A percentile compares a stretch with the other conserved stretches of the same genome.
These are phyloP conservation scores for Beauveria bassiana DNA, from an alignment of 2,329 filamentous ascomycete genomes.

Conservation along the genomic window DNA sequence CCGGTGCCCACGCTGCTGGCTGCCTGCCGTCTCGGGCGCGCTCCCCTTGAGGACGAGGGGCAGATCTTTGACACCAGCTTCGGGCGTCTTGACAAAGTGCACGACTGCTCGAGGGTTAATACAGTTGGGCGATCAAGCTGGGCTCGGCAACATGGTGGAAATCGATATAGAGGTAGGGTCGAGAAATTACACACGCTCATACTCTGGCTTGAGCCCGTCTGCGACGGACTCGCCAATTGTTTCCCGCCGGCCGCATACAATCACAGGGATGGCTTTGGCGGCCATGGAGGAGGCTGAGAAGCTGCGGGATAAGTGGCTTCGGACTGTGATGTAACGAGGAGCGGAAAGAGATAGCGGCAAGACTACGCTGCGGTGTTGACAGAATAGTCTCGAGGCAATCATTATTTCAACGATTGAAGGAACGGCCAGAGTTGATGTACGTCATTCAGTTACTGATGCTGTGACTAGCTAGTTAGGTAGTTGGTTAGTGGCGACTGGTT, in stretches of 20 bases:
- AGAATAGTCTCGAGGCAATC: background rate
- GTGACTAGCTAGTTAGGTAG: background rate
- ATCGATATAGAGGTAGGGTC: background rate
- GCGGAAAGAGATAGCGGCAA: background rate
- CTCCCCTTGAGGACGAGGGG: conserved; percentile 4
- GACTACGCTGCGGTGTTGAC: background rate
- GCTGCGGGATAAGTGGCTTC: background rate
- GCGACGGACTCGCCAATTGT: conserved; percentile 7
- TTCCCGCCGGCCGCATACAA: conserved; percentile 9
- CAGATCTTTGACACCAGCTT: conserved; percentile 9
- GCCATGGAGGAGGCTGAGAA: conserved; percentile 1
- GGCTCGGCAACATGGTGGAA: no score
- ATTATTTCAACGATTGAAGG: background rate
- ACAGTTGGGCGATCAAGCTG: background rate
- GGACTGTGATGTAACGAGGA: background rate
- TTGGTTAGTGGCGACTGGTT: background rate
- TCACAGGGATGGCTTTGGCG: conserved; percentile 1
- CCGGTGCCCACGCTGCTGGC: conserved; percentile 7
- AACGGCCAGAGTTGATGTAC: background rate
- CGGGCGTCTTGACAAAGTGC: conserved; percentile 11
- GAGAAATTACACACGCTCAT: conserved; percentile 1
- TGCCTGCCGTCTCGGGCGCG: background rate
- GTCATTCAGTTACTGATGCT: background rate
- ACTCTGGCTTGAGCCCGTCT: background rate
- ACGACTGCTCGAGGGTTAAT: background rate